A percentile compares a stretch with the other conserved stretches of the same genome.
phyloP scores from a whole-genome alignment of 2,329 filamentous ascomycete species.

The Fusarium anguioides region DNA sequence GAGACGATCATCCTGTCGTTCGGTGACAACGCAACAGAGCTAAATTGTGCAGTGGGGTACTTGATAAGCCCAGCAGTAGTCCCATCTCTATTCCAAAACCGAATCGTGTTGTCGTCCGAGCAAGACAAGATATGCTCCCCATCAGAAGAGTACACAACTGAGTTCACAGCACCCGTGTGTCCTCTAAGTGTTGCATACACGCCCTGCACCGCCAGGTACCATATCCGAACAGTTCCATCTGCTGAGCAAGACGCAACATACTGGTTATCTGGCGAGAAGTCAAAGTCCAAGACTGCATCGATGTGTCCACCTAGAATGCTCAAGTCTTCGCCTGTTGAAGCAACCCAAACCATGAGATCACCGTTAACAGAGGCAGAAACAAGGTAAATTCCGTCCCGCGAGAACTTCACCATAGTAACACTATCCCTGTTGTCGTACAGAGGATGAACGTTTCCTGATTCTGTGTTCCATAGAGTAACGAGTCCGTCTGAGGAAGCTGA shows the following conservation, averaged over 20 bases:
- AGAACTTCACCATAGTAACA: background rate
- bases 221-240: background rate
- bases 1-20: background rate
- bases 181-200: background rate
- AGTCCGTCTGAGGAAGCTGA: background rate
- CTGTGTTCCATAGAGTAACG: background rate
- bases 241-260: background rate
- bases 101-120: background rate
- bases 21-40: background rate
- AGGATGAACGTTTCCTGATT: background rate
- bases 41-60: background rate
- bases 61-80: background rate
- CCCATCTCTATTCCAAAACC: background rate
- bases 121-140: background rate
- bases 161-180: background rate
- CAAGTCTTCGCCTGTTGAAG: background rate
- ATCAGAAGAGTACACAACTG: background rate
- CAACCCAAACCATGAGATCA: background rate
- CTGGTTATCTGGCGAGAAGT: background rate
- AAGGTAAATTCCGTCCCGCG: background rate
- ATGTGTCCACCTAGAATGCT: background rate
- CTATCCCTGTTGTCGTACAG: background rate
- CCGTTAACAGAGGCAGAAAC: background rate
- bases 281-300: background rate
- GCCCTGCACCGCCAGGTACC: background rate